phyloP scores from a whole-genome alignment of 2,329 filamentous ascomycete species.

The Xenoacremonium recifei region DNA sequence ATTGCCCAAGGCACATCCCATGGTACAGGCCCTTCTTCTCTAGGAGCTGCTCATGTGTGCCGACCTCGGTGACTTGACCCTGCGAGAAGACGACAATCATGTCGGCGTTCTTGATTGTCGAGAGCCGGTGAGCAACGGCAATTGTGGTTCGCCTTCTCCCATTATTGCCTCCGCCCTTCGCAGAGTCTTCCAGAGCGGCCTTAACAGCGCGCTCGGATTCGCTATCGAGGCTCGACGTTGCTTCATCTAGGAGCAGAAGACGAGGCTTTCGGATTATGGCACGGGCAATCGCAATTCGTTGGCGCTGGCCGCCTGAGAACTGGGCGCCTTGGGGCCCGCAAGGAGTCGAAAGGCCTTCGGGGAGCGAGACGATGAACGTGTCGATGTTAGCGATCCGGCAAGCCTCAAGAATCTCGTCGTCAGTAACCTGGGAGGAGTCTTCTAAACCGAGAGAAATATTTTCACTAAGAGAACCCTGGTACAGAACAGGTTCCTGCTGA shows the following conservation, averaged over 20 bases:
- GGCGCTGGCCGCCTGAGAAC: conserved; percentile 70
- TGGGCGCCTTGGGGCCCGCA: conserved; percentile 68
- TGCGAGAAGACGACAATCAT: conserved; percentile 58
- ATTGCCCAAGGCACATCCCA: neutral
- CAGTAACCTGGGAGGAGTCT: conserved; percentile 18
- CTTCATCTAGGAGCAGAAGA: conserved; percentile 72
- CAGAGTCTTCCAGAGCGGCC: conserved; percentile 52
- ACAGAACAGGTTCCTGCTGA: conserved; percentile 41
- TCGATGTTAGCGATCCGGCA: conserved; percentile 55
- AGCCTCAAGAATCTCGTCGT: conserved; percentile 44
- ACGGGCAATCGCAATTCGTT: conserved; percentile 71
- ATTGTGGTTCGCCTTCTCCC: conserved; percentile 47
- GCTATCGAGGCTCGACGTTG: conserved; percentile 63
- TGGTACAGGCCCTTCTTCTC: conserved; percentile 43
- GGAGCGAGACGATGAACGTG: conserved; percentile 54
- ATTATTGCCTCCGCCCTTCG: conserved; percentile 21
- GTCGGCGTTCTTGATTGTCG: conserved; percentile 57
- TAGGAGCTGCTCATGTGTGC: conserved; percentile 60
- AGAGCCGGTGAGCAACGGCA: conserved; percentile 62
- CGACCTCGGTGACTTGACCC: conserved; percentile 51
- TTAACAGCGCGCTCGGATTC: conserved; percentile 67
- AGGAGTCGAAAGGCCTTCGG: conserved; percentile 59
- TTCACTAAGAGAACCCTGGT: conserved; percentile 52
- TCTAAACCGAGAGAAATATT: conserved; percentile 53
- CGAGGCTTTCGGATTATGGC: conserved; percentile 65